Base-by-base conservation (phyloP, 2,329 filamentous ascomycete species). In the Monilinia polystroma region DNA sequence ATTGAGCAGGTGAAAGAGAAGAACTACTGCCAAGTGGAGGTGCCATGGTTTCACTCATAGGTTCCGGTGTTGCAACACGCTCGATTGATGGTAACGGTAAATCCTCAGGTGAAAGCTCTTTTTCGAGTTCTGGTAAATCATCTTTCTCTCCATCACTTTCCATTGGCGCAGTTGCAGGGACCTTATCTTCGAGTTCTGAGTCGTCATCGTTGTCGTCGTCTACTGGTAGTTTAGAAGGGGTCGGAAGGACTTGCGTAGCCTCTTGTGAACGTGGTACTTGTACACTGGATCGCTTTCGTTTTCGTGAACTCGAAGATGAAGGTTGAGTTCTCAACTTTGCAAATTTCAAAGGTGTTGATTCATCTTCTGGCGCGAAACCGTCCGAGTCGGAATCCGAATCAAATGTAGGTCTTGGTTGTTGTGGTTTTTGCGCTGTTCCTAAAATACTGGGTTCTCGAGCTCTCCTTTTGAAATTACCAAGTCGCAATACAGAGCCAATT, bases 341-440 rank as follows among this genome's bases (percentile, higher is more conserved):
- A 26, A 82, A 77, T 67, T 86, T 84, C 35, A 89, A 73, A 4
- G 89, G 88, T 8, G 89, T 91, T 20, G 87, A 89, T 77, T 90
- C 87, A 38, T 86, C 87, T 66, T 90, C 87, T 0, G 83, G 88
- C 63, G 80, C 82, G 73, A 86, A 89, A 71, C 84, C 82, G 29
- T 84, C 81, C 43, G 74, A 74, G 16, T 75, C 71, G 67, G 84
- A 81, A 38, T 84, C 80, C 4, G 73, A 70, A 49, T 70, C 69
- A 43, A 70, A 82, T 32, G 82, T 80, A 14, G 68, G 45, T 80
- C 77, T 43, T 71, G 72, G 43, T 78, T 78, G 38, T 73, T 75
- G 67, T 74, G 71, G 62, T 73, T 68, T 76, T 75, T 41, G 75
- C 12, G 68, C 72, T 26, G 74, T 75, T 63, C 84, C 83, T 53